A percentile compares a stretch with the other conserved stretches of the same genome.
These are phyloP conservation scores for Rhizopogon rudus DNA, from an alignment of 768 basidiomycete species.

Conservation along the genomic window DNA sequence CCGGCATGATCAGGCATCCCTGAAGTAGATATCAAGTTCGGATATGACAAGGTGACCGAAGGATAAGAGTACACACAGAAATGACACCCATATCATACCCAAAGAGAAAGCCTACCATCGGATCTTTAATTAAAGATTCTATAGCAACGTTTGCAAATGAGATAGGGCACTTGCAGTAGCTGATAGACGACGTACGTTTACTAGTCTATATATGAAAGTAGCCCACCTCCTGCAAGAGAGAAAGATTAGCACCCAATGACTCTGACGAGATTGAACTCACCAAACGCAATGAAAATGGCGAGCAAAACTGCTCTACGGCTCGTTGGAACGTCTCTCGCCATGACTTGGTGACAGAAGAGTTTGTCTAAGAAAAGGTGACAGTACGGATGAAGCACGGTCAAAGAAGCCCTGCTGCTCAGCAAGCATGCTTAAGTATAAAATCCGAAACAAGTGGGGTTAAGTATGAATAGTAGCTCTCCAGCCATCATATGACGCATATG, in stretches of 20 bases:
- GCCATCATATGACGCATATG: constrained; percentile 12
- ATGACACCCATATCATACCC: constrained; percentile 79
- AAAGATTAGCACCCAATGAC: not conserved
- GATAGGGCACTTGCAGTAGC: not conserved
- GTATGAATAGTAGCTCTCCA: constrained; percentile 1
- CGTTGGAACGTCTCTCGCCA: constrained; percentile 47
- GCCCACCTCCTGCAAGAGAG: constrained; percentile 16
- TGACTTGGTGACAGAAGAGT: constrained; percentile 2
- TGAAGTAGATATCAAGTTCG: constrained; percentile 15
- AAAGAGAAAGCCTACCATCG: constrained; percentile 51
- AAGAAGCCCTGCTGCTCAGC: not conserved
- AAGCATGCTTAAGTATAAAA: constrained; percentile 8
- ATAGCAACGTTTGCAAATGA: not conserved
- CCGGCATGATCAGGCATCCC: constrained; percentile 79
- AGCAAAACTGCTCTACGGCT: constrained; percentile 59
- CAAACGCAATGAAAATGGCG: constrained; percentile 71
- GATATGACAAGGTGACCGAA: not conserved
- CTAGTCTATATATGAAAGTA: not conserved
- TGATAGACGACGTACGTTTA: not conserved
- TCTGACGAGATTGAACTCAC: constrained; percentile 30
- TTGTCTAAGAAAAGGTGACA: not conserved
- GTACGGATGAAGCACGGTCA: not conserved
- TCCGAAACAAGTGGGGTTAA: not conserved
- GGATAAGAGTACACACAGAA: constrained; percentile 38
- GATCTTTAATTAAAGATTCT: not conserved